phyloP scores from a whole-genome alignment of 179 eudicot species.

The Camellia oleifera region DNA sequence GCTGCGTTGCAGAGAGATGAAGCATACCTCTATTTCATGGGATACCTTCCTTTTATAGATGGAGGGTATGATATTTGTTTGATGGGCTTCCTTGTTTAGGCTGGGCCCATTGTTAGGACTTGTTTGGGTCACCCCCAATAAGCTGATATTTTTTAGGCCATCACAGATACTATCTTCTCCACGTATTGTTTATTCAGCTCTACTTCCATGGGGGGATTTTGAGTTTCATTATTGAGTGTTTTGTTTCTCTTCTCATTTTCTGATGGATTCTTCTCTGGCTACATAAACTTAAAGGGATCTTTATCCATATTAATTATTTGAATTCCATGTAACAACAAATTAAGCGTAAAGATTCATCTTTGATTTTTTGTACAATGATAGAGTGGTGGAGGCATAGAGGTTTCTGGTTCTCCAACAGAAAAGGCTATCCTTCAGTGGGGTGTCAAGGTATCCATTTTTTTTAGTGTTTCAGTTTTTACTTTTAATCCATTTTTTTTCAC shows the following conservation, averaged over 20 bases:
- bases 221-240: constrained; percentile 1
- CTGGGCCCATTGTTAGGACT: no score
- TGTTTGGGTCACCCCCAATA: no score
- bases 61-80: no score
- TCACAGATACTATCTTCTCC: not conserved
- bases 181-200: not conserved
- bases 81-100: no score
- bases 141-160: no score
- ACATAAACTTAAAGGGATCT: not conserved
- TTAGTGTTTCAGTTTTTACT: not conserved
- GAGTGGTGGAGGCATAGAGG: constrained; percentile 59
- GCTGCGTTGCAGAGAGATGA: no score
- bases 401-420: constrained; percentile 95
- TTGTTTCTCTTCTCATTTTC: not conserved
- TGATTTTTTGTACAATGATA: constrained; percentile 20
- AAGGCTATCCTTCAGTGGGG: constrained; percentile 91
- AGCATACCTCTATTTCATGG: no score
- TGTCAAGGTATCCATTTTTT: constrained; percentile 48
- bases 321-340: not conserved
- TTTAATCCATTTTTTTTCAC: constrained; percentile 2
- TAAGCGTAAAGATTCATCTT: not conserved
- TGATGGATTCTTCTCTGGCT: not conserved
- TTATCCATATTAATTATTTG: not conserved
- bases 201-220: not conserved
- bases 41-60: no score